Evolutionary conservation across 192 early-diverging fungal species (phyloP), one percentile per base, ranked within the genome.

Genomic region (Coemansia reversa): DNA sequence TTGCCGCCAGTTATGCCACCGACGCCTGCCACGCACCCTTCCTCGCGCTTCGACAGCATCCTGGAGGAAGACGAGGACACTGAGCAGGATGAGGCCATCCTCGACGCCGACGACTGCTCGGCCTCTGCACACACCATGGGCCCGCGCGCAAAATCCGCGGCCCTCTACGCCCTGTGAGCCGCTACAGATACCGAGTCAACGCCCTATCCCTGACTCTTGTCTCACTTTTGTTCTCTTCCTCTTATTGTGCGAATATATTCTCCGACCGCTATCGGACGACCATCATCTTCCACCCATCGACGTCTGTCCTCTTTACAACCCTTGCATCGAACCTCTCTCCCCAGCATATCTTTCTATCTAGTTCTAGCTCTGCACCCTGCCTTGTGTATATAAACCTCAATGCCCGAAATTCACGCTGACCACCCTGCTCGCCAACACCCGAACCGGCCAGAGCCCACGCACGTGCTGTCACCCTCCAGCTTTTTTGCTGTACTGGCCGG

Each of bases 401-500:
- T 79, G 76, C 66, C 60, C 28, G 71, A 65, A 65, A 67, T 74
- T 53, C 70, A 74, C 23, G 55, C 32, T 23, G 70, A 72, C 76
- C 69, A 59, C 59, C 63, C 69, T 54, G 52, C 48, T 52, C 39
- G 67, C 45, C 63, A 76, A 64, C 63, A 53, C 51, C 63, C 67
- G 6, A 74, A 66, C 71, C 55, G 32, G 53, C 32, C 66, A 58
- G 66, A 55, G 54, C 67, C 70, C n/a, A 24, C 61, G 24, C 55
- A 64, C 51, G 27, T 70, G 27, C 65, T 51, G 9, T 35, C 65
- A n/a, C 63, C 72, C 1, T 74, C 77, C 51, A 69, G 42, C 28
- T 60, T 80, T 7, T 80, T 74, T 24, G 77, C 77, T 12, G 51
- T 75, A 3, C 50, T 88, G 6, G 89, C 89, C 22, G 93, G 93